Evolutionary conservation across 805 yeast genomes (phyloP).

Genomic region (Blastobotrys terrestris): DNA sequence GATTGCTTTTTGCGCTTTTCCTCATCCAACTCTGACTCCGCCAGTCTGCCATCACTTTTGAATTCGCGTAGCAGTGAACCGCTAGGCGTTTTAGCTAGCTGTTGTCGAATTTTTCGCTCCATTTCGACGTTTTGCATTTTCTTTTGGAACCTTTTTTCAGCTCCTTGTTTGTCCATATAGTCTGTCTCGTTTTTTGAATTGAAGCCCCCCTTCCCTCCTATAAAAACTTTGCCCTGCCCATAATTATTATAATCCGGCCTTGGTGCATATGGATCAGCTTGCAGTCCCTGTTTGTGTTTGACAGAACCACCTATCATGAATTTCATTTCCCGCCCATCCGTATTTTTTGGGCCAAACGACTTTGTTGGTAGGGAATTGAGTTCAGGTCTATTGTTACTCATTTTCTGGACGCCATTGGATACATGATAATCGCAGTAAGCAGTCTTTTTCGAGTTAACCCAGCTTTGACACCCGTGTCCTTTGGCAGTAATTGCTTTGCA

Average conservation of each 20-base stretch:
- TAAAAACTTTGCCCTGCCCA: neutral
- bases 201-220: neutral
- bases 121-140: slow-evolving; percentile 18
- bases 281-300: slow-evolving; percentile 9
- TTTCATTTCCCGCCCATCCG: slow-evolving; percentile 25
- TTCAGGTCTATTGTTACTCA: slow-evolving; percentile 67
- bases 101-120: slow-evolving; percentile 32
- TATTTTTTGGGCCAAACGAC: slow-evolving; percentile 50
- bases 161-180: neutral
- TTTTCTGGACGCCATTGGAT: slow-evolving; percentile 47
- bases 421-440: slow-evolving; percentile 68
- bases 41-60: slow-evolving; percentile 18
- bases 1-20: neutral
- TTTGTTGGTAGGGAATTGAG: slow-evolving; percentile 52
- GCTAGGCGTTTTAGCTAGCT: slow-evolving; percentile 23
- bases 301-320: neutral
- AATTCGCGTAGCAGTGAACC: slow-evolving; percentile 22
- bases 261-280: slow-evolving; percentile 6
- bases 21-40: slow-evolving; percentile 7
- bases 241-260: slow-evolving; percentile 2
- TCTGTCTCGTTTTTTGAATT: neutral
- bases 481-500: slow-evolving; percentile 51
- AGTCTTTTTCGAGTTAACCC: slow-evolving; percentile 49
- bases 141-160: slow-evolving; percentile 28
- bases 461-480: slow-evolving; percentile 50